Percentiles rank a stretch among this genome's conserved stretches.
phyloP scores from a whole-genome alignment of 306 rosid genomes.

The Cicer bijugum region DNA sequence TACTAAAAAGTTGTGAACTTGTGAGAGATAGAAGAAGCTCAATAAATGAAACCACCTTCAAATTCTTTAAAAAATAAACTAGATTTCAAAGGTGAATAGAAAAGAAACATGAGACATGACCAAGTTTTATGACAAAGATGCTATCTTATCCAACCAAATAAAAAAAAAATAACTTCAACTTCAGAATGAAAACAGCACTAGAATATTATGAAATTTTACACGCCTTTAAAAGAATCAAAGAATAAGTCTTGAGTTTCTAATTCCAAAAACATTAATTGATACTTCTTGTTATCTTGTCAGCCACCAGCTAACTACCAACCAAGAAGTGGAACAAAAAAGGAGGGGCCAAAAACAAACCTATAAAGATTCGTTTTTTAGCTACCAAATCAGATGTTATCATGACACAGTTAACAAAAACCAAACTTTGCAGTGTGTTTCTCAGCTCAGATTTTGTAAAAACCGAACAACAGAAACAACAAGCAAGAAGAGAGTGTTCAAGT shows the following conservation, averaged over 20 bases:
- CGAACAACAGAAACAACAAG: slow-evolving; percentile 38
- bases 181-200: slow-evolving; percentile 49
- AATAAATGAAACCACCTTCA: slow-evolving; percentile 35
- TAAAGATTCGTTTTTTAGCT: slow-evolving; percentile 59
- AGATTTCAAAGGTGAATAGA: slow-evolving; percentile 20
- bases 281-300: slow-evolving; percentile 58
- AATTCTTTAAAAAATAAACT: slow-evolving; percentile 47
- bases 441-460: slow-evolving; percentile 32
- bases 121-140: slow-evolving; percentile 55
- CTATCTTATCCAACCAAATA: slow-evolving; percentile 70
- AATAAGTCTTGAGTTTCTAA: slow-evolving; percentile 71
- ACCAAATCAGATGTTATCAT: slow-evolving; percentile 1
- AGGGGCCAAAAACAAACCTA: slow-evolving; percentile 55
- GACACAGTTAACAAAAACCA: slow-evolving; percentile 43
- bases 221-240: slow-evolving; percentile 57
- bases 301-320: slow-evolving; percentile 68
- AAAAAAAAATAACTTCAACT: slow-evolving; percentile 43
- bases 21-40: slow-evolving; percentile 38
- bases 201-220: slow-evolving; percentile 45
- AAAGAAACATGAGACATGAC: slow-evolving; percentile 31
- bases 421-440: slow-evolving; percentile 39
- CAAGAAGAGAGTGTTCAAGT: slow-evolving; percentile 36
- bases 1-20: slow-evolving; percentile 38
- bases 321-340: slow-evolving; percentile 56
- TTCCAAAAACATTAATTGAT: slow-evolving; percentile 57